Base-by-base conservation (phyloP, 2,329 filamentous ascomycete species). In the Lasiodiplodia sp. region DNA sequence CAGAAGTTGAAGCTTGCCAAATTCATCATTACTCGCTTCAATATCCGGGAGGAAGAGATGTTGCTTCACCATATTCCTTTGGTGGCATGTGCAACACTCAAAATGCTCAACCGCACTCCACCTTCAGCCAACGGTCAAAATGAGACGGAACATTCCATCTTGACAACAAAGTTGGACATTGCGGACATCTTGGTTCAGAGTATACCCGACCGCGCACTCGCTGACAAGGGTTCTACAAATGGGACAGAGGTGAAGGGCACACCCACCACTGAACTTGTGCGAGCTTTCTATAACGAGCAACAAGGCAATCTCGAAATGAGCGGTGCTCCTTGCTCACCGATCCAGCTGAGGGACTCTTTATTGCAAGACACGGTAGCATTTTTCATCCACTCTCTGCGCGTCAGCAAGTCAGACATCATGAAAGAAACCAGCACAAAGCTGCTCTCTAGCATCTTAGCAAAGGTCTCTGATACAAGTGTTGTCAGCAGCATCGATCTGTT, bases 31-130 rank as follows among this genome's bases (percentile, higher is more conserved):
- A 82, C 87, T 5, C 91, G 95, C 73, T 99, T 99, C 84, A 98
- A 97, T 78, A 87, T 98, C 62, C 89, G 91, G 66, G 96, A 99
- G 80, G 96, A 98, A 78, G 96, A 99, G 76, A 98, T 99, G 95
- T 80, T 97, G 18, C 88, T 92, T 2, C 83, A 92, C 25, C 95
- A 98, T 80, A 91, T 94, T 37, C 95, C 95, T 40, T 80, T 96
- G 34, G 86, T 91, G 66, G 86, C 89, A 2, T 79, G 96, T n/a
- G 88, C 90, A 3, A 83, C 91, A 31, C 80, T 89, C 8, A 76
- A 82, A 12, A 82, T 83, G 55, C 78, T 87, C 70, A 81, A 81
- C 55, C 62, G 47, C 34, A n/a, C 60, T 16, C 31, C 44, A 7
- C 23, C 44, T 10, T n/a, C 37, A 12, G 34, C 14, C 23, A n/a